These are phyloP conservation scores for Aspergillus pseudoviridinutans DNA, from an alignment of 2,329 filamentous ascomycete species.

Conservation along the genomic window DNA sequence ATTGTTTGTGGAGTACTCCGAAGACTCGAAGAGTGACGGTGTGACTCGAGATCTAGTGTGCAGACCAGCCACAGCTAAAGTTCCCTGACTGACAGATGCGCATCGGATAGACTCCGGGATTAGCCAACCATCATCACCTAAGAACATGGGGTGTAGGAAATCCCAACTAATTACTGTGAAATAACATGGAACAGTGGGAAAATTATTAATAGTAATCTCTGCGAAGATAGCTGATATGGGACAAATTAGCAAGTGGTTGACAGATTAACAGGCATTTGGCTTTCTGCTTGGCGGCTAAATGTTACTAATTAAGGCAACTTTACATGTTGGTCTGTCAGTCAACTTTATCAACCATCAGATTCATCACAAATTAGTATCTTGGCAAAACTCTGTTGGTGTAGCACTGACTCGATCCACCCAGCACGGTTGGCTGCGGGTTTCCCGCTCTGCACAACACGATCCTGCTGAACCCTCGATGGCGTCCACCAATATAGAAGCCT, in stretches of 20 bases:
- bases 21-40: slow-evolving; percentile 2
- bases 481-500: background rate
- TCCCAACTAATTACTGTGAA: slow-evolving; percentile 10
- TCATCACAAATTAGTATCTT: slow-evolving; percentile 9
- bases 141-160: slow-evolving; percentile 6
- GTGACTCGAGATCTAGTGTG: slow-evolving; percentile 15
- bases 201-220: slow-evolving; percentile 7
- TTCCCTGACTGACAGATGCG: too few species aligned
- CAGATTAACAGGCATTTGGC: background rate
- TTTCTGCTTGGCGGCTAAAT: slow-evolving; percentile 11
- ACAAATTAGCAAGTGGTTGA: background rate
- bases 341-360: slow-evolving; percentile 1
- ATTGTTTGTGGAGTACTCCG: slow-evolving; percentile 1
- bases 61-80: slow-evolving; percentile 11
- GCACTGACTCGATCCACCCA: slow-evolving; percentile 8
- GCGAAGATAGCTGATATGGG: slow-evolving; percentile 1
- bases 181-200: background rate
- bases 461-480: background rate
- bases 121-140: background rate
- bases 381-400: slow-evolving; percentile 5
- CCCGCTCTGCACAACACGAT: slow-evolving; percentile 18
- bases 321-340: too few species aligned
- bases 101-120: too few species aligned
- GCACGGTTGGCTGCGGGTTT: slow-evolving; percentile 20
- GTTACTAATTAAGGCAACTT: slow-evolving; percentile 12